These are phyloP conservation scores for Trichophyton benhamiae DNA, from an alignment of 2,329 filamentous ascomycete genomes.

Conservation along the genomic window DNA sequence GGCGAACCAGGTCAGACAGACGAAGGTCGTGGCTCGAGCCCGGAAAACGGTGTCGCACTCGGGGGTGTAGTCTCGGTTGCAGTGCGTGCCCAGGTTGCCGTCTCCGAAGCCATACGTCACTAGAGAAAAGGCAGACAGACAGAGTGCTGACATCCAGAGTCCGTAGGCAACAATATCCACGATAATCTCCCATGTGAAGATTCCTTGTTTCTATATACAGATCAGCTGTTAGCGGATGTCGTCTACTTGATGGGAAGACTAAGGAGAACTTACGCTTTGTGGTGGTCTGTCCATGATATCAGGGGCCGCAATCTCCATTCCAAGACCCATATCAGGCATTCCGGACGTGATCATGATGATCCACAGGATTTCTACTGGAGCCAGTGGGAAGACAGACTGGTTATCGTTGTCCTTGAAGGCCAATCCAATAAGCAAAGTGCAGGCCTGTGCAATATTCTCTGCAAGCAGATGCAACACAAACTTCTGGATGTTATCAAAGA, in stretches of 20 bases:
- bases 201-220: constrained; percentile 42
- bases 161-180: constrained; percentile 72
- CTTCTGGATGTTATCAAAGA: constrained; percentile 84
- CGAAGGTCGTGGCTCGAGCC: constrained; percentile 61
- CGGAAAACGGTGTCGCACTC: constrained; percentile 55
- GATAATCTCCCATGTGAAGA: constrained; percentile 68
- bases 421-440: constrained; percentile 67
- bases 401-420: constrained; percentile 61
- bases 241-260: not conserved
- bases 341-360: constrained; percentile 89
- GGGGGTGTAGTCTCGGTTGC: constrained; percentile 46
- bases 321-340: constrained; percentile 77
- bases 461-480: constrained; percentile 70
- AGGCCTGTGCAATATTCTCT: constrained; percentile 74
- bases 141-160: constrained; percentile 60
- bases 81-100: constrained; percentile 47
- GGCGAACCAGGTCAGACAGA: constrained; percentile 62
- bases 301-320: constrained; percentile 60
- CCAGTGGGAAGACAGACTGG: constrained; percentile 73
- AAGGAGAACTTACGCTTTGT: constrained; percentile 38
- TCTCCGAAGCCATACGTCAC: constrained; percentile 52
- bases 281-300: constrained; percentile 74
- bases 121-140: constrained; percentile 50
- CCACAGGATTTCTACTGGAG: constrained; percentile 80
- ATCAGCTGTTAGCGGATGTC: not conserved